Base-by-base conservation (phyloP, 257 asterid species). In the Lithospermum erythrorhizon region DNA sequence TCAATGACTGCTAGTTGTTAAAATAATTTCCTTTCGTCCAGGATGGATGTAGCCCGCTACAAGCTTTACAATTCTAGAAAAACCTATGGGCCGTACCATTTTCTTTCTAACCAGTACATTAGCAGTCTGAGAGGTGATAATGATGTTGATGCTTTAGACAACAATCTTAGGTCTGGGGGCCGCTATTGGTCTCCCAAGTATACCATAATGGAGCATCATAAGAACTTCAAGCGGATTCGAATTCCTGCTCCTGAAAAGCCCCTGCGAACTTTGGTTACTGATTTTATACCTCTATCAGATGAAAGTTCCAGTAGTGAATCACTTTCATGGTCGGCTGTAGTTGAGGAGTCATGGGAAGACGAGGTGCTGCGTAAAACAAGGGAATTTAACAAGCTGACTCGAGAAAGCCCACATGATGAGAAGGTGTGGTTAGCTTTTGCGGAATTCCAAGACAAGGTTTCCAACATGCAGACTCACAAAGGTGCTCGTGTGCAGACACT, bases 281-380 rank as follows among this genome's bases (percentile, higher is more conserved):
- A 86, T 59, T 89, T 75, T 60, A 73, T 93, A 65, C 86, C 95
- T 65, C 67, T 89, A 60, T 29, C 64, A 10, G 80, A 76, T 68
- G 87, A 80, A 66, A 74, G 16, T 61, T 65, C 82, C 21, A 74
- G 70, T 29, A 68, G 63, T 58, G 75, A 63, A 58, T 54, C 64
- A 1, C 53, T 25, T 47, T 63, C 80, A 15, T 76, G 66, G 32
- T 69, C 72, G 63, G 58, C 68, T 35, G 72, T 82, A 60, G 69
- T 89, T 63, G 95, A 86, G 78, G 98, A 88, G 73, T 93, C 98
- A 16, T 78, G 90, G 96, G 98, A 93, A 81, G 98, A 89, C 45
- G 95, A 83, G 79, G 76, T 86, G 21, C 66, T 77, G 62, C 83
- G 94, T 23, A 83, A 83, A 76, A 93, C 97, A 15, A 93, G 79